phyloP scores from a whole-genome alignment of 805 yeast genomes.

The Wickerhamiella bombiphila region DNA sequence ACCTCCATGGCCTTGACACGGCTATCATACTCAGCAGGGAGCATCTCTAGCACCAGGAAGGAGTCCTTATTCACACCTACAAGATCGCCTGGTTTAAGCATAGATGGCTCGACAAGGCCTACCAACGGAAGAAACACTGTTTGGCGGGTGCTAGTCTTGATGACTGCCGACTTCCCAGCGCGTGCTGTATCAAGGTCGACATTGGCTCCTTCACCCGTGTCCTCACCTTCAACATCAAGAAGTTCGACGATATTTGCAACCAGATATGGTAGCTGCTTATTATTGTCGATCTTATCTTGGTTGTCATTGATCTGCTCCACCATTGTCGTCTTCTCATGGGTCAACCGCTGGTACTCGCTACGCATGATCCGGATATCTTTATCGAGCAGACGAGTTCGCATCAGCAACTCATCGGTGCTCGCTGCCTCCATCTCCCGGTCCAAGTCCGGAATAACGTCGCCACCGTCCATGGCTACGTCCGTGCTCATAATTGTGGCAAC shows the following conservation, averaged over 20 bases:
- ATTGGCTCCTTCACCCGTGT: conserved; percentile 81
- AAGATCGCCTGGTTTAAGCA: conserved; percentile 91
- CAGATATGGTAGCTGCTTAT: conserved; percentile 86
- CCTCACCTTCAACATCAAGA: conserved; percentile 70
- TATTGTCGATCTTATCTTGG: conserved; percentile 88
- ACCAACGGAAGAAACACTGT: conserved; percentile 92
- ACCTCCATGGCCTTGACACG: conserved; percentile 99
- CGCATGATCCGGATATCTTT: conserved; percentile 92
- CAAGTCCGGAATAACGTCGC: no score
- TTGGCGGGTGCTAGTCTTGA: conserved; percentile 94
- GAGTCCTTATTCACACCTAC: conserved; percentile 98
- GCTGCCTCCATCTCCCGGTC: conserved; percentile 71
- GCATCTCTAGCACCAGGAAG: conserved; percentile 77
- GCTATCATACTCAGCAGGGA: conserved; percentile 95
- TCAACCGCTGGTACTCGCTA: conserved; percentile 76
- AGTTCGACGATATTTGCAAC: conserved; percentile 96
- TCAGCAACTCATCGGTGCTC: conserved; percentile 68
- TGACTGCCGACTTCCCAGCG: conserved; percentile 93
- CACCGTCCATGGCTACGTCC: no score
- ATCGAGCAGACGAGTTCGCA: conserved; percentile 75
- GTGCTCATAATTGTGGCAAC: no score
- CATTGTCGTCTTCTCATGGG: conserved; percentile 90
- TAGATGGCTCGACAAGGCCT: conserved; percentile 84
- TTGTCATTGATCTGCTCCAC: conserved; percentile 86
- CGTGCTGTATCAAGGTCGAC: conserved; percentile 84